phyloP scores from a whole-genome alignment of 2,329 filamentous ascomycete species.

The Hymenoscyphus infarciens region DNA sequence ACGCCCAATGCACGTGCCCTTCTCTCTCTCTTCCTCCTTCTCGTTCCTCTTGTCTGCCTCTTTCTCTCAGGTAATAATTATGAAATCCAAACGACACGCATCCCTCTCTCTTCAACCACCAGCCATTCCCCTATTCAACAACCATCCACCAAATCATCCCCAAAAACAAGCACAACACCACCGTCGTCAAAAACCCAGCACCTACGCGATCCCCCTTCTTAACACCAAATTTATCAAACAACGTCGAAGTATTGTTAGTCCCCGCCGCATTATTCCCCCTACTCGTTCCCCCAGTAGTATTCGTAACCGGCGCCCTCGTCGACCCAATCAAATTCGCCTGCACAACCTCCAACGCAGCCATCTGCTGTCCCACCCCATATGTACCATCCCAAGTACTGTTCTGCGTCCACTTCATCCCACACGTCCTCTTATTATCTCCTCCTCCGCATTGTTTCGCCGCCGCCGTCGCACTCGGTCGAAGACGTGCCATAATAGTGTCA shows the following conservation, averaged over 20 bases:
- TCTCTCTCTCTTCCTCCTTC: neutral
- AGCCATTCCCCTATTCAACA: neutral
- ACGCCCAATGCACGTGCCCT: no score
- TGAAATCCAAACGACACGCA: neutral
- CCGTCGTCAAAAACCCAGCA: constrained; percentile 61
- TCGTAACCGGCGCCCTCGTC: constrained; percentile 43
- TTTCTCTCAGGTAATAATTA: no score
- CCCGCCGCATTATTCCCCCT: constrained; percentile 37
- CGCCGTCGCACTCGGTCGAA: constrained; percentile 52
- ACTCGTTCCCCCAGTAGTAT: constrained; percentile 56
- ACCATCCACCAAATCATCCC: constrained; percentile 53
- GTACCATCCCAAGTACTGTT: constrained; percentile 52
- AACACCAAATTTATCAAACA: constrained; percentile 20
- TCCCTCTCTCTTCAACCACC: neutral
- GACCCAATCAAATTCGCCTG: constrained; percentile 56
- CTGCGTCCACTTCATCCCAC: constrained; percentile 56
- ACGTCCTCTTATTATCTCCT: constrained; percentile 54
- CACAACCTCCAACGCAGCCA: constrained; percentile 63
- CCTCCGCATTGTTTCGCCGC: constrained; percentile 56
- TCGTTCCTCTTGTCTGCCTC: no score
- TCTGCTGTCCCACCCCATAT: constrained; percentile 65
- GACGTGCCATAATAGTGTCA: constrained; percentile 48
- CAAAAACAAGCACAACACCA: constrained; percentile 50
- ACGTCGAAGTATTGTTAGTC: constrained; percentile 1
- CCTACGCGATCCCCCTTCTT: constrained; percentile 61